Percentiles rank a stretch among this genome's conserved stretches.
Conservation (phyloP, 305 asterid species). For the Solanum hybrid region DNA sequence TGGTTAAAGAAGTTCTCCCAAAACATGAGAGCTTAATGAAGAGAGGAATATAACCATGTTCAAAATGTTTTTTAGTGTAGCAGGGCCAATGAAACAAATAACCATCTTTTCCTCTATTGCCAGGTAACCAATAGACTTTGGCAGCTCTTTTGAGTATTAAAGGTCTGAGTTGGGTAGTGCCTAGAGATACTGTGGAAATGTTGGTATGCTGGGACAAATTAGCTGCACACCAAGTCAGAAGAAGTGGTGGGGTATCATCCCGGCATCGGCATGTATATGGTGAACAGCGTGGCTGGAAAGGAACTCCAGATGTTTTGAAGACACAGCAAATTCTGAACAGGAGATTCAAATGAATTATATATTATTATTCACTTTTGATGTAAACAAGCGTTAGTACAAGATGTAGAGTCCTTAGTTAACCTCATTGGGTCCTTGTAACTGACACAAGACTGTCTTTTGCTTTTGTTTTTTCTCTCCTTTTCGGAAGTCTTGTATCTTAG, state of each 20-base stretch:
- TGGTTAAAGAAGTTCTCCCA: neutral
- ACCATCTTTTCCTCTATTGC: neutral
- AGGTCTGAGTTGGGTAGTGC: neutral
- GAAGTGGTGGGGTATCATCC: neutral
- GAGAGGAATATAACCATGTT: neutral
- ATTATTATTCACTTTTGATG: neutral
- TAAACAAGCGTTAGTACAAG: neutral
- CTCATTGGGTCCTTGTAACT: neutral
- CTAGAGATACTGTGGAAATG: neutral
- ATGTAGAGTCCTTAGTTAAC: neutral
- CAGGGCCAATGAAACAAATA: neutral
- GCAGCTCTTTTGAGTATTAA: neutral
- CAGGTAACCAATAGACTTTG: neutral
- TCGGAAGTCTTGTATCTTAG: neutral
- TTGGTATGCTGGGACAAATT: neutral
- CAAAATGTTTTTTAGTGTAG: neutral
- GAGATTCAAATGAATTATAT: neutral
- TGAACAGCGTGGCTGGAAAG: neutral
- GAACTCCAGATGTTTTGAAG: neutral
- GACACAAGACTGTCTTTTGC: neutral
- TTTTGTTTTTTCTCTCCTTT: neutral
- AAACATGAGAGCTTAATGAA: neutral
- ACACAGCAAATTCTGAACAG: neutral
- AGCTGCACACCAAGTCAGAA: neutral
- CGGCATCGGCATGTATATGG: neutral